Percentiles rank a stretch among this genome's conserved stretches.
Evolutionary conservation across 495 filamentous ascomycete species (phyloP).

Genomic region (Bathelium albidoporum): DNA sequence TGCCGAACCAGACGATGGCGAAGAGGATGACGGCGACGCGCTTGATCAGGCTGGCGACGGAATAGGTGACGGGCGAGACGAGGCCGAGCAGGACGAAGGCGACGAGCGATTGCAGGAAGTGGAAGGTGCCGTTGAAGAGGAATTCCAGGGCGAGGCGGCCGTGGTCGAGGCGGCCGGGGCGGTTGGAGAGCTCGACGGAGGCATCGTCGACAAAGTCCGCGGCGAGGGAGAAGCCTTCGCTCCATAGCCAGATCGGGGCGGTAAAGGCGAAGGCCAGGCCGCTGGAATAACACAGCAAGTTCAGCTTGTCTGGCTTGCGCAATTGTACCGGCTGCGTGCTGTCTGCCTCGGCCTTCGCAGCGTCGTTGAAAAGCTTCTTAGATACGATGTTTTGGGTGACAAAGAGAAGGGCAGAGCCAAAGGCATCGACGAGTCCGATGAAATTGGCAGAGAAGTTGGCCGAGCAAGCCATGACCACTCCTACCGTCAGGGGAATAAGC

Average conservation of each 20-base stretch:
- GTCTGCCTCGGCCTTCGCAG: slow-evolving; percentile 66
- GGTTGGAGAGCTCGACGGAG: slow-evolving; percentile 44
- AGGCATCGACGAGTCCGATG: slow-evolving; percentile 76
- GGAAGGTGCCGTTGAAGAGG: slow-evolving; percentile 92
- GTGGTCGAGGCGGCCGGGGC: slow-evolving; percentile 65
- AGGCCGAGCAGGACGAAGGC: slow-evolving; percentile 86
- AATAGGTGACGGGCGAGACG: slow-evolving; percentile 94
- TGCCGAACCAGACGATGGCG: slow-evolving; percentile 94
- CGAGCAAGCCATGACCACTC: slow-evolving; percentile 91
- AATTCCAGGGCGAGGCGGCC: slow-evolving; percentile 70
- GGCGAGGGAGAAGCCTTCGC: slow-evolving; percentile 69
- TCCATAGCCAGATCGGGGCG: slow-evolving; percentile 86
- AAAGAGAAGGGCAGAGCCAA: slow-evolving; percentile 82
- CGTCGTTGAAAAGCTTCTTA: slow-evolving; percentile 97
- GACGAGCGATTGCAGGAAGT: slow-evolving; percentile 92
- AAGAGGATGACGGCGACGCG: slow-evolving; percentile 94
- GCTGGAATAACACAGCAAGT: slow-evolving; percentile 91
- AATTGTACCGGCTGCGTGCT: slow-evolving; percentile 38
- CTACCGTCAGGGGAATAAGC: slow-evolving; percentile 79
- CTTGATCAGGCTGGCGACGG: slow-evolving; percentile 88
- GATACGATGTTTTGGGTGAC: slow-evolving; percentile 99
- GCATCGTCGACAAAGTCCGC: slow-evolving; percentile 61
- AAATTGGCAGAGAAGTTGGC: slow-evolving; percentile 80
- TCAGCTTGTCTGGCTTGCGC: slow-evolving; percentile 89
- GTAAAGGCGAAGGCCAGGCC: slow-evolving; percentile 84